Percentiles rank a stretch among this genome's conserved stretches.
Conservation (phyloP, 306 rosid genomes). For the Morella rubra region DNA sequence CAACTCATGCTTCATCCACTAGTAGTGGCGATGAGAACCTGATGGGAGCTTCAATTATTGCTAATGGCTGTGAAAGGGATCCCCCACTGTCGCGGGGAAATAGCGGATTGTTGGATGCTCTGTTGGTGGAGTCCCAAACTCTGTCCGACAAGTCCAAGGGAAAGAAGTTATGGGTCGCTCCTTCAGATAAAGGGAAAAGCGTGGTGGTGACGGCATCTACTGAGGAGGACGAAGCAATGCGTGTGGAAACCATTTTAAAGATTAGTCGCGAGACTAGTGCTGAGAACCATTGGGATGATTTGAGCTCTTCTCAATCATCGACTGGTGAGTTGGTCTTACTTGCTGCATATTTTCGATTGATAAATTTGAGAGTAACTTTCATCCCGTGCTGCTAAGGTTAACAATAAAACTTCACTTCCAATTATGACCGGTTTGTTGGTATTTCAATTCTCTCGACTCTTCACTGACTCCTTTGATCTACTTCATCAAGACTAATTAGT, state of each 20-base stretch:
- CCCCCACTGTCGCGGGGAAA: slow-evolving; percentile 30
- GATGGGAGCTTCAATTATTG: slow-evolving; percentile 33
- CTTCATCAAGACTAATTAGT: too few relatives aligned
- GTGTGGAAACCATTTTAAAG: slow-evolving; percentile 33
- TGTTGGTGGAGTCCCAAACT: slow-evolving; percentile 43
- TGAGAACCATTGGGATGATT: slow-evolving; percentile 42
- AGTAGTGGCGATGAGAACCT: slow-evolving; percentile 42
- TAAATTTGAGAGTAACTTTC: not conserved
- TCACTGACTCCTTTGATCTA: not conserved
- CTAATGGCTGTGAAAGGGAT: slow-evolving; percentile 22
- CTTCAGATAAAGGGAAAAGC: slow-evolving; percentile 39
- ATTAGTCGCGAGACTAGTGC: slow-evolving; percentile 15
- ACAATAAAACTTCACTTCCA: not conserved
- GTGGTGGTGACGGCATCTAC: slow-evolving; percentile 22
- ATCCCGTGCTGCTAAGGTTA: not conserved
- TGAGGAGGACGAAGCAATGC: slow-evolving; percentile 28
- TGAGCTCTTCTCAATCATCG: slow-evolving; percentile 41
- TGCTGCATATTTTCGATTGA: not conserved
- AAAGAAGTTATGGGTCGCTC: slow-evolving; percentile 19
- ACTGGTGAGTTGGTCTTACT: slow-evolving; percentile 36
- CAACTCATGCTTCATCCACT: slow-evolving; percentile 50
- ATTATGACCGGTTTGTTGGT: not conserved
- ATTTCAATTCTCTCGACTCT: not conserved
- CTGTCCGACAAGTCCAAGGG: slow-evolving; percentile 35
- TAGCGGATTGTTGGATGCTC: slow-evolving; percentile 62